Base-by-base conservation (phyloP, 2,329 filamentous ascomycete species). In the Westerdykella sp. region DNA sequence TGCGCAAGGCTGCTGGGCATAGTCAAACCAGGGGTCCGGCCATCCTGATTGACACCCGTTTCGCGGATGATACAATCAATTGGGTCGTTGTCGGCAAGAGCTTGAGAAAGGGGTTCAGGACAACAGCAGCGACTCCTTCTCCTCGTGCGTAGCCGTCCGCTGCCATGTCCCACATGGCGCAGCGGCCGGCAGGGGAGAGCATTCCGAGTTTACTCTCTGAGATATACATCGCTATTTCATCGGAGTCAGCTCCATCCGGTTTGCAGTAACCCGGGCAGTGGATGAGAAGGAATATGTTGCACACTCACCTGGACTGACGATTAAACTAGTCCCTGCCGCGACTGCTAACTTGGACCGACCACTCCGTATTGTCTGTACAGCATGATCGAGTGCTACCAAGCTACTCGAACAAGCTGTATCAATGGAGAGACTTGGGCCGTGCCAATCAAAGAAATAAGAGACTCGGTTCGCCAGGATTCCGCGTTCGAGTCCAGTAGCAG, bases 101-200 rank as follows among this genome's bases (percentile, higher is more conserved):
- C 81, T 53, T 76, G 72, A 6, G 65, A 62, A 0, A 83, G 64
- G 1, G 67, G 70, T 62, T 83, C 7, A 83, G 55, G 12, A 81
- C 55, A 1, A 83, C 51, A 10, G 75, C 70, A 0, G 71, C 78
- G 14, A 77, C 67, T 0, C 79, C 81, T 51, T 84, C 81, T 0
- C 80, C 81, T 16, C 80, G 71, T 0, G 74, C 79, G 54, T 84
- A 85, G 0, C 82, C 82, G 43, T 78, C 75, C 13, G 77, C 81
- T 5, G 11, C 2, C 2, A 22, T 4, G 40, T 54, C 49, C 49
- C 53, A 67, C 49, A 59, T 62, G 2, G 22, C 12, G 5, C 32
- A 49, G 5, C 43, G 43, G 0, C 61, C 54, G 14, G 51, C 49
- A 6, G 57, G 50, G 1, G 50, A 60, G 11, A 65, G 43, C 50